Conservation (phyloP, 805 yeast species). For the Cyberlindnera nakhonratchasimensis region DNA sequence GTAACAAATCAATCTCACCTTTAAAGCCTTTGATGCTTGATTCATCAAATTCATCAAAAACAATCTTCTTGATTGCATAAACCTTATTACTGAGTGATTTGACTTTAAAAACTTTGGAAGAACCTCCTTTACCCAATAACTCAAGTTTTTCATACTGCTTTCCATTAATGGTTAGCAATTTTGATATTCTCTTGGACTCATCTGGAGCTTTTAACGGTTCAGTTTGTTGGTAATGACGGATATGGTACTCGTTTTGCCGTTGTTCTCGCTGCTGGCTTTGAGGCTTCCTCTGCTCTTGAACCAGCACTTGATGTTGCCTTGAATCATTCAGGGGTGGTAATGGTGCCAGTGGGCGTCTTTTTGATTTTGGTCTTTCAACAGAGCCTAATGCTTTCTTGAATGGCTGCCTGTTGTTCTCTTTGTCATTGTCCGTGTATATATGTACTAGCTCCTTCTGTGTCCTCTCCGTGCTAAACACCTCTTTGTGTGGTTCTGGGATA, state of each 20-base stretch:
- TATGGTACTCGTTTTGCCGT: constrained; percentile 12
- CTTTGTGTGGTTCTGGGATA: constrained; percentile 18
- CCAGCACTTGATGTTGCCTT: constrained; percentile 11
- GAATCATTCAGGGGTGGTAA: constrained; percentile 18
- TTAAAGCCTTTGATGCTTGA: constrained; percentile 72
- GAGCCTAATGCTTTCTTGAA: constrained; percentile 2
- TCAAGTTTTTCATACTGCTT: constrained; percentile 70
- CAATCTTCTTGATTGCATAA: constrained; percentile 79
- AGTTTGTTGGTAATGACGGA: constrained; percentile 18
- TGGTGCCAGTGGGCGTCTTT: constrained; percentile 25
- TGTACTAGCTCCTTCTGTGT: constrained; percentile 3
- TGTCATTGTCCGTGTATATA: constrained; percentile 8
- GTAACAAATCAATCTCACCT: constrained; percentile 81
- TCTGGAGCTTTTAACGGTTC: constrained; percentile 28
- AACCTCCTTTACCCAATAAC: constrained; percentile 84
- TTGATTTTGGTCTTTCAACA: constrained; percentile 10
- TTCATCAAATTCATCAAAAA: constrained; percentile 77
- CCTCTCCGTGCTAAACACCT: constrained; percentile 12
- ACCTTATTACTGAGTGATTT: constrained; percentile 51
- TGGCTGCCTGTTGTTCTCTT: constrained; percentile 17
- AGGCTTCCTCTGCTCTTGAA: constrained; percentile 6
- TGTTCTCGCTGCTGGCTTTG: constrained; percentile 2
- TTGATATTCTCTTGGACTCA: constrained; percentile 14
- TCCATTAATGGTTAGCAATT: constrained; percentile 47
- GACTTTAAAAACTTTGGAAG: constrained; percentile 86